These are phyloP conservation scores for Phyllostachys edulis DNA, from an alignment of 176 grass and related monocot species.

Conservation along the genomic window DNA sequence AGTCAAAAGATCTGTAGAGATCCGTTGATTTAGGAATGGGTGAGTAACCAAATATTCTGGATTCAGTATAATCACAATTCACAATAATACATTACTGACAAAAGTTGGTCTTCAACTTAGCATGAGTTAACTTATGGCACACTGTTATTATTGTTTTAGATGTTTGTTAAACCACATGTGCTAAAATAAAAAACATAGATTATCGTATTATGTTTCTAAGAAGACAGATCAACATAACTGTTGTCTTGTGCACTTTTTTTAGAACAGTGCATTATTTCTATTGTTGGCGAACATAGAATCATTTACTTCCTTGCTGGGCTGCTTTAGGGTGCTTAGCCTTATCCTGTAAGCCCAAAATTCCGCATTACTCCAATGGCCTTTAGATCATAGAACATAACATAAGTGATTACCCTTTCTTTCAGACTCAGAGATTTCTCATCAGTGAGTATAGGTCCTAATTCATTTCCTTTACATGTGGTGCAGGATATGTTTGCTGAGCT, in stretches of 20 bases:
- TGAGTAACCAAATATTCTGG: slow-evolving; percentile 12
- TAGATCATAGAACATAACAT: neutral
- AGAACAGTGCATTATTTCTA: neutral
- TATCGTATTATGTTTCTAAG: slow-evolving; percentile 17
- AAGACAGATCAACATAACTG: neutral
- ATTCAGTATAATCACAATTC: neutral
- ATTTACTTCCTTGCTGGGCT: slow-evolving; percentile 1
- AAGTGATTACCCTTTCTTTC: neutral
- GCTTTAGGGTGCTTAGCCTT: neutral
- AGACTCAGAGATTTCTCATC: neutral
- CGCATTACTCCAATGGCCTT: slow-evolving; percentile 1
- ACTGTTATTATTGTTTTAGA: neutral
- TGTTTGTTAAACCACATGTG: slow-evolving; percentile 22
- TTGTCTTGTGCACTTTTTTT: neutral
- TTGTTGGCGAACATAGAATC: neutral
- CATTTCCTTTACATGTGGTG: neutral
- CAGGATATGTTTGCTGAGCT: slow-evolving; percentile 82
- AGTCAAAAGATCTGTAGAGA: neutral
- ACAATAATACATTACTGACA: slow-evolving; percentile 4
- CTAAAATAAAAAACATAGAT: slow-evolving; percentile 31
- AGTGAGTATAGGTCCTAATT: slow-evolving; percentile 17
- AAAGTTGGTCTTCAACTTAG: neutral
- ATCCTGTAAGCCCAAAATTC: neutral
- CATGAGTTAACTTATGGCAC: neutral
- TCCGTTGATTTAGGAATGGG: neutral